These are phyloP conservation scores for Oryza meridionalis DNA, from an alignment of 176 grass and related monocot genomes.

Conservation along the genomic window DNA sequence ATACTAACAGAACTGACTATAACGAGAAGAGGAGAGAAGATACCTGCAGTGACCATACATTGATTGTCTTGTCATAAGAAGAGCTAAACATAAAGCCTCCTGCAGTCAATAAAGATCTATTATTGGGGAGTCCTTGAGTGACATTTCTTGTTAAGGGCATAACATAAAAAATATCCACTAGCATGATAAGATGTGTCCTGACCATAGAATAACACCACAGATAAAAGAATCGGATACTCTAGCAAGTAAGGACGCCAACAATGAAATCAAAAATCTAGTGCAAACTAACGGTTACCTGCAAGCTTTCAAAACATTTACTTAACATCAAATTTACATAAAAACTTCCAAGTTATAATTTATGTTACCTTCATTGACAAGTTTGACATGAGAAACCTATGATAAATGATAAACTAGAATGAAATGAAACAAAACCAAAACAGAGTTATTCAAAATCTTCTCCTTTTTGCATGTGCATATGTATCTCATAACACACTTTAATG, in stretches of 20 bases:
- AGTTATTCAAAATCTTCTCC: background rate
- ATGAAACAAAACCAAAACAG: background rate
- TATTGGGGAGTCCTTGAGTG: slow-evolving; percentile 10
- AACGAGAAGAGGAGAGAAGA: slow-evolving; percentile 31
- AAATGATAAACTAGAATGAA: slow-evolving; percentile 1
- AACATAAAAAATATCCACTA: slow-evolving; percentile 12
- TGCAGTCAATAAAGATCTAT: slow-evolving; percentile 46
- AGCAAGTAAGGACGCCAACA: slow-evolving; percentile 15
- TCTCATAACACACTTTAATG: background rate
- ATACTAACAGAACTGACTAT: background rate
- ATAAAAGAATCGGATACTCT: slow-evolving; percentile 12
- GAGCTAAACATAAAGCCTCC: slow-evolving; percentile 90
- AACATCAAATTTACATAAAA: slow-evolving; percentile 14
- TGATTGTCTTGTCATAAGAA: slow-evolving; percentile 98
- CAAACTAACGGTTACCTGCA: slow-evolving; percentile 2
- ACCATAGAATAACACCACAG: background rate
- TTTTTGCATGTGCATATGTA: background rate
- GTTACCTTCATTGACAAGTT: background rate
- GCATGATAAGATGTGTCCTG: background rate
- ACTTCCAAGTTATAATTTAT: background rate
- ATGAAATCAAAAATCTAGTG: background rate
- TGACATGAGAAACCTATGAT: background rate
- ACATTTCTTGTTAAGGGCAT: slow-evolving; percentile 4
- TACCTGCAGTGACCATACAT: slow-evolving; percentile 89
- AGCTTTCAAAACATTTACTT: background rate